Base-by-base conservation (phyloP, 176 grass and related monocot species). In the Eragrostis nindensis region DNA sequence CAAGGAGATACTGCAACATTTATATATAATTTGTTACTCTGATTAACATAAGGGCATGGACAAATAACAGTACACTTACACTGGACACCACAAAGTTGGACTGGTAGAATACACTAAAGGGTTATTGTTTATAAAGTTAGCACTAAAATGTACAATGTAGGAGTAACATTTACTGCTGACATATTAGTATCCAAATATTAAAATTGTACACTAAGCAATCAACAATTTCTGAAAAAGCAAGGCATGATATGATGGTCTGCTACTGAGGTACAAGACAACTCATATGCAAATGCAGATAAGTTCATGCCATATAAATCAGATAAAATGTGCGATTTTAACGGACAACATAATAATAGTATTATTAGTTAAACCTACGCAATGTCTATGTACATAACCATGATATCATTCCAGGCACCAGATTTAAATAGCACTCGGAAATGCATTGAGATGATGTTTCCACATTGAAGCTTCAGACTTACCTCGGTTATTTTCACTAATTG, bases 401-500 rank as follows among this genome's bases (percentile, higher is more conserved):
- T 36, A 36, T n/a, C n/a, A n/a, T n/a, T n/a, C n/a, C n/a, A n/a
- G n/a, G 40, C 8, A 11, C 15, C 57, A 21, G 40, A 78, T 41
- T 29, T 72, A 71, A 71, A 62, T 29, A 45, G 38, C 25, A 55
- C 13, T 42, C 2, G 49, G 11, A n/a, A n/a, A n/a, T n/a, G n/a
- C n/a, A n/a, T n/a, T 29, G 47, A 81, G 11, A 63, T 36, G 12
- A 81, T 6, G 36, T 61, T 44, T 15, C 56, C 43, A 24, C 41
- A 77, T 22, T 45, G 43, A 79, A 79, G 68, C 61, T 53, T 60
- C 42, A 6, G 46, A 67, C 75, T 26, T 89, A 99, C 96, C 92
- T 99, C 85, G 12, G 88, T 63, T 86, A 99, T 99, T 91, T 95
- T 99, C 36, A 91, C 92, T 86, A 99, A 89, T 11, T 99, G 96